These are phyloP conservation scores for Tubosaeta sp. DNA, from an alignment of 768 basidiomycete species.

Conservation along the genomic window DNA sequence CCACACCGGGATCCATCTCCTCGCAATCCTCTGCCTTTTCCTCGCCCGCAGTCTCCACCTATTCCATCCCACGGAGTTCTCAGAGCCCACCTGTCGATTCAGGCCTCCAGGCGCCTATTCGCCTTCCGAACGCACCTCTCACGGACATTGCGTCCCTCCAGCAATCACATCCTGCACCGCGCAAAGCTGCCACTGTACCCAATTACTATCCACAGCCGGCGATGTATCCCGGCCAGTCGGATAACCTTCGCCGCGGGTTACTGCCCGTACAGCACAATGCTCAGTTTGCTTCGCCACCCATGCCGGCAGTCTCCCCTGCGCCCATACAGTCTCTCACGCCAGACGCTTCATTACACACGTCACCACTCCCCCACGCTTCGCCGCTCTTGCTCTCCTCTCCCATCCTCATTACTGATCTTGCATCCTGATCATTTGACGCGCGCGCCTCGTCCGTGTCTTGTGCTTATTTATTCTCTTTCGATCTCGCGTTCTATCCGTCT, in stretches of 20 bases:
- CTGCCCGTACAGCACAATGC: slow-evolving; percentile 24
- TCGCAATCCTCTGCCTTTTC: slow-evolving; percentile 61
- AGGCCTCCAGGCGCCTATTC: slow-evolving; percentile 46
- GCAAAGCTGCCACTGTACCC: slow-evolving; percentile 31
- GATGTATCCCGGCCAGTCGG: slow-evolving; percentile 28
- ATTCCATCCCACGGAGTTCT: slow-evolving; percentile 56
- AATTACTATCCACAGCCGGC: slow-evolving; percentile 31
- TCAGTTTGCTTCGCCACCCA: slow-evolving; percentile 29
- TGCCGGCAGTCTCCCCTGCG: slow-evolving; percentile 26
- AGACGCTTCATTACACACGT: slow-evolving; percentile 19
- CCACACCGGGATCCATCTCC: slow-evolving; percentile 44
- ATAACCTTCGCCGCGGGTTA: slow-evolving; percentile 29
- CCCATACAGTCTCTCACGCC: slow-evolving; percentile 25
- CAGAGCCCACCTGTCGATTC: slow-evolving; percentile 48
- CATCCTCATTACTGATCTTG: slow-evolving; percentile 17
- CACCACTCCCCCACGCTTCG: slow-evolving; percentile 26
- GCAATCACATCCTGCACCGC: slow-evolving; percentile 29
- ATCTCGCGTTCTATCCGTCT: slow-evolving; percentile 15
- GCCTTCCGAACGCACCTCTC: slow-evolving; percentile 69
- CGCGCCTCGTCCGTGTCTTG: slow-evolving; percentile 10
- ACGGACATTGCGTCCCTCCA: slow-evolving; percentile 60
- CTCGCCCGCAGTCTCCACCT: slow-evolving; percentile 57
- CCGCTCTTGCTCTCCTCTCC: slow-evolving; percentile 25
- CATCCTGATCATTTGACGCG: slow-evolving; percentile 15
- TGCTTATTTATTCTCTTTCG: slow-evolving; percentile 28